phyloP scores from a whole-genome alignment of 2,329 filamentous ascomycete genomes.

The Fusarium pseudocircinatum region DNA sequence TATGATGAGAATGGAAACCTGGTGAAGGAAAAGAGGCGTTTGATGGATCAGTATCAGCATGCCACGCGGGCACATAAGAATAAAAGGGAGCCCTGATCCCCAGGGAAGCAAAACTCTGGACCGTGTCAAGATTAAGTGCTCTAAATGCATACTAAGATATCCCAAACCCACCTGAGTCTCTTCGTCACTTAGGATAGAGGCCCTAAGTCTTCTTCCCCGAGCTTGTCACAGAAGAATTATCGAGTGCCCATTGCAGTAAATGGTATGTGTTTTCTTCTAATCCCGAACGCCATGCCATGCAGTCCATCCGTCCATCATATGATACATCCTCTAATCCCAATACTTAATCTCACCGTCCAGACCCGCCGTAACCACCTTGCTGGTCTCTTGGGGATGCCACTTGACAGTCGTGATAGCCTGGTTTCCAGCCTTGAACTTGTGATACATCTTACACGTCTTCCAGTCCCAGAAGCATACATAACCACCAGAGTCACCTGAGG shows the following conservation, averaged over 20 bases:
- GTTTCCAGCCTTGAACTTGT: constrained; percentile 89
- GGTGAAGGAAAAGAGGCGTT: neutral
- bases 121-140: neutral
- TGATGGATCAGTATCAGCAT: constrained; percentile 27
- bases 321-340: constrained; percentile 75
- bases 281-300: constrained; percentile 42
- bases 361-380: constrained; percentile 91
- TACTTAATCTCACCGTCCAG: constrained; percentile 89
- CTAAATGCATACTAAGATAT: neutral
- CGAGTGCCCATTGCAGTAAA: neutral
- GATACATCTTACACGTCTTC: constrained; percentile 99
- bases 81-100: neutral
- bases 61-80: neutral
- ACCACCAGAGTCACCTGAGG: constrained; percentile 85
- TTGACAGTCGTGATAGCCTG: constrained; percentile 85
- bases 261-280: constrained; percentile 20
- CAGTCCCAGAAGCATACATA: constrained; percentile 98
- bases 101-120: neutral
- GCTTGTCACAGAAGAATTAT: neutral
- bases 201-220: neutral
- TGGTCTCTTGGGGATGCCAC: constrained; percentile 98
- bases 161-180: neutral
- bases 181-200: neutral
- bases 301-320: constrained; percentile 5
- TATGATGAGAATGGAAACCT: constrained; percentile 12